phyloP scores from a whole-genome alignment of 208 protist genomes.

The Spongospora subterranea region DNA sequence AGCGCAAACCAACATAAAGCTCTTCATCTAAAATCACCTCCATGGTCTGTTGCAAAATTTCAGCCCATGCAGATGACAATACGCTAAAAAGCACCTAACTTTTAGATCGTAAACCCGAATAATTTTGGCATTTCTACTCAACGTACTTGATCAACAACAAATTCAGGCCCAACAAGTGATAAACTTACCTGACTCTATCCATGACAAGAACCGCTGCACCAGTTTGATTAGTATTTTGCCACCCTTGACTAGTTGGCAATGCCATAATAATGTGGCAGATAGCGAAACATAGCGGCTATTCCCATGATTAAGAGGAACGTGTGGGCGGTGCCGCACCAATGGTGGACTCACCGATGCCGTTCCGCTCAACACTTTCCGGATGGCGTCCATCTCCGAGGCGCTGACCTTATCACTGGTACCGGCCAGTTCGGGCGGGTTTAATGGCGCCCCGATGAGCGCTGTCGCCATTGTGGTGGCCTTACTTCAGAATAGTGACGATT shows the following conservation, averaged over 20 bases:
- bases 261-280: not conserved
- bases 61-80: not conserved
- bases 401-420: no score
- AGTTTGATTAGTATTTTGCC: constrained; percentile 9
- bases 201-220: not conserved
- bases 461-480: no score
- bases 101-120: constrained; percentile 30
- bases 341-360: not conserved
- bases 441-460: no score
- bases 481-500: no score
- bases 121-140: not conserved
- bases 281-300: not conserved
- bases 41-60: not conserved
- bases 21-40: constrained; percentile 46
- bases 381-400: no score
- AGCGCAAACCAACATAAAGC: constrained; percentile 28
- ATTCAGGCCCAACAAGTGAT: not conserved
- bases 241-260: not conserved
- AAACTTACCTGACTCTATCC: not conserved
- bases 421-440: no score
- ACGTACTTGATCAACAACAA: not conserved
- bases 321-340: not conserved
- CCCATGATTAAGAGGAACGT: not conserved
- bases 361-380: constrained; percentile 6
- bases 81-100: not conserved